A percentile compares a stretch with the other conserved stretches of the same genome.
Conservation (phyloP, 139 green algal species). For the Eudorina sp. region DNA sequence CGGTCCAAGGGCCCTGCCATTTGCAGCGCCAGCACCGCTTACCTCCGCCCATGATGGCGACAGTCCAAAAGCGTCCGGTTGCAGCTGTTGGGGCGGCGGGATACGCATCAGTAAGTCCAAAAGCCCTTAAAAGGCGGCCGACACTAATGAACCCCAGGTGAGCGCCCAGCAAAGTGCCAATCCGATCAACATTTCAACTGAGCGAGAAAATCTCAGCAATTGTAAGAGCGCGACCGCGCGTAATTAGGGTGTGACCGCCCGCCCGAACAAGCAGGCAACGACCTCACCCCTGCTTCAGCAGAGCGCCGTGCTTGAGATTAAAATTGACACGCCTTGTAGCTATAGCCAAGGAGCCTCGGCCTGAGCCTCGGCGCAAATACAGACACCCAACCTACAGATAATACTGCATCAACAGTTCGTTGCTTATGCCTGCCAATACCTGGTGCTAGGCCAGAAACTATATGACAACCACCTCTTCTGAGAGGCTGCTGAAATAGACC, state of each 20-base stretch:
- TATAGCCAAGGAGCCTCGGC: too few species aligned
- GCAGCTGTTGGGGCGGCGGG: too few species aligned
- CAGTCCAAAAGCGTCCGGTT: slow-evolving; percentile 10
- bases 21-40: background rate
- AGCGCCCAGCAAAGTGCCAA: too few species aligned
- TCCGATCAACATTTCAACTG: too few species aligned
- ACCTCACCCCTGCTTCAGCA: background rate
- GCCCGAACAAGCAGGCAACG: too few species aligned
- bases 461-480: background rate
- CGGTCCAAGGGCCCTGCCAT: background rate
- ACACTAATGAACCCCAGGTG: background rate
- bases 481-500: background rate
- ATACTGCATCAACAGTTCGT: background rate
- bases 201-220: too few species aligned
- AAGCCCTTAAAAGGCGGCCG: slow-evolving; percentile 6
- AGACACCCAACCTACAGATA: background rate
- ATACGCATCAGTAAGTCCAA: too few species aligned
- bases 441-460: background rate
- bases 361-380: too few species aligned
- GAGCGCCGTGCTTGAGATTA: background rate
- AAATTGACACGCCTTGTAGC: too few species aligned
- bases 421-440: background rate
- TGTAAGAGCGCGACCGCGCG: too few species aligned
- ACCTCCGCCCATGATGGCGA: background rate
- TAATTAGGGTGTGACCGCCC: too few species aligned